Base-by-base conservation (phyloP, 2,329 filamentous ascomycete genomes). In the Trichophyton equinum region DNA sequence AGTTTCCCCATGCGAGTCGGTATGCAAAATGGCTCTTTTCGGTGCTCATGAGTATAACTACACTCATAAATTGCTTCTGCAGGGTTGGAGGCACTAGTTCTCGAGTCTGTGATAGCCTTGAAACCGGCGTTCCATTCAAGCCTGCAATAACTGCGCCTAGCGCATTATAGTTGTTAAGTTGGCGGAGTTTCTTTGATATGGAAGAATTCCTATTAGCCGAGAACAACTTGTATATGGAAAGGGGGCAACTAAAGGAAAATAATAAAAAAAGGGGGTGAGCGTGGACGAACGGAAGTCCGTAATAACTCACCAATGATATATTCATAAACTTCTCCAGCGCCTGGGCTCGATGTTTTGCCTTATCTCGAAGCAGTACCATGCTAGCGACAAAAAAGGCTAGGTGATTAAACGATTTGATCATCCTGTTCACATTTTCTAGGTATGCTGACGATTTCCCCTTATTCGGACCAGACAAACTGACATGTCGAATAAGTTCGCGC, bases 1-100 rank as follows among this genome's bases (percentile, higher is more conserved):
- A 95, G 71, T 97, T 99, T 67, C 96, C 91, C 91, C 94, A 97
- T 0, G 94, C 94, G 33, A 97, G 77, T n/a, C 94, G 88, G 74
- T 99, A 99, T 7, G 92, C 89, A 65, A 91, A 95, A 72, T 96
- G 88, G 65, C 89, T 92, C 75, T 94, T 94, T 67, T 92, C 87
- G 3, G 89, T 89, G 38, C 89, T 85, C 94, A 99, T 97, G 62
- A 99, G 80, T 64, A 96, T 87, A 57, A 91, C 88, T 30, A 97
- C 79, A 64, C 91, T 85, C 71, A 92, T 87, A 71, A 95, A 97
- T 64, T 91, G 85, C 72, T 91, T 95, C 67, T 88, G 86, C 0
- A 85, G 81, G 1, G 86, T 81, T 5, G 81, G 75, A 1, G 88
- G 81, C 2, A 97, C 84, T 15, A 96, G 75, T 13, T 87, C 84